These are phyloP conservation scores for Pythium apleroticum DNA, from an alignment of 352 stramenopile genomes.

Conservation along the genomic window DNA sequence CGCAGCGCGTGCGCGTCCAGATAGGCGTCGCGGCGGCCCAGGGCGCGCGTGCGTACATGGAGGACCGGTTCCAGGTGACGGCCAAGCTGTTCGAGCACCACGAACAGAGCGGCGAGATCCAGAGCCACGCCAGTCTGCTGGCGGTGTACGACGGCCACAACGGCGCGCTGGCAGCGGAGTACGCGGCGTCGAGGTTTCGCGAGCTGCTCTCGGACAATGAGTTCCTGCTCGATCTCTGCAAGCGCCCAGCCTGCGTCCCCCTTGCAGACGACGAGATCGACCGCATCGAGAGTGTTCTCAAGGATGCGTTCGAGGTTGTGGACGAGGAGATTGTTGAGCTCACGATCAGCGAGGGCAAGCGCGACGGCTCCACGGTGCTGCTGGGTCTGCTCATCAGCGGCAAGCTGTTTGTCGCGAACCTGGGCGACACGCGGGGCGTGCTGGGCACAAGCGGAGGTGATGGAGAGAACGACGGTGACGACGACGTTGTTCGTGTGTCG, in stretches of 20 bases:
- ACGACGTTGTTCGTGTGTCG: slow-evolving; percentile 55
- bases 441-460: slow-evolving; percentile 27
- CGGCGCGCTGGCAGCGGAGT: slow-evolving; percentile 65
- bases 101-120: slow-evolving; percentile 34
- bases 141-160: slow-evolving; percentile 82
- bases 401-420: slow-evolving; percentile 80
- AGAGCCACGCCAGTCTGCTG: slow-evolving; percentile 48
- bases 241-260: slow-evolving; percentile 29
- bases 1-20: slow-evolving; percentile 40
- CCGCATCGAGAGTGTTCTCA: slow-evolving; percentile 48
- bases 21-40: slow-evolving; percentile 50
- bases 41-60: slow-evolving; percentile 75
- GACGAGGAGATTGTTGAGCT: slow-evolving; percentile 73
- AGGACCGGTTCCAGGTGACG: slow-evolving; percentile 69
- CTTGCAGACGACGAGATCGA: slow-evolving; percentile 50
- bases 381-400: slow-evolving; percentile 62
- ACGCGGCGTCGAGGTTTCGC: slow-evolving; percentile 55
- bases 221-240: slow-evolving; percentile 48
- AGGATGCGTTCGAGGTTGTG: slow-evolving; percentile 54
- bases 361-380: slow-evolving; percentile 74
- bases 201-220: slow-evolving; percentile 52
- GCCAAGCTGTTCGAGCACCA: slow-evolving; percentile 55
- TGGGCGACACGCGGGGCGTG: slow-evolving; percentile 75
- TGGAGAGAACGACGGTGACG: slow-evolving; percentile 22
- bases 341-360: slow-evolving; percentile 67